A percentile compares a stretch with the other conserved stretches of the same genome.
phyloP scores from a whole-genome alignment of 495 filamentous ascomycete genomes.

The Lichina pygmaea region DNA sequence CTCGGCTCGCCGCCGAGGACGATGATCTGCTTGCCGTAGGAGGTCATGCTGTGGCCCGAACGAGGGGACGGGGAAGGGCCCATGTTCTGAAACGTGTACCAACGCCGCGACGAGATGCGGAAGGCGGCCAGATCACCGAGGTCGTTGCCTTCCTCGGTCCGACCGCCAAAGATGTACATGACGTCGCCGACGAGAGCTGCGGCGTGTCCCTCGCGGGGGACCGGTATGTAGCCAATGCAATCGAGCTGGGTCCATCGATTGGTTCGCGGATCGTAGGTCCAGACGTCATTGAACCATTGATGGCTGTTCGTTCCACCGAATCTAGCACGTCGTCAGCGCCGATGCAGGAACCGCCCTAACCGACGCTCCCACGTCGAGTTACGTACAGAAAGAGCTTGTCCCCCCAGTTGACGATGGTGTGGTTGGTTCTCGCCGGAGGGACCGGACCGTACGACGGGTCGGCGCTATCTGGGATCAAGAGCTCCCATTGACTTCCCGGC shows the following conservation, averaged over 20 bases:
- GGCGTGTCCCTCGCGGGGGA: conserved; percentile 80
- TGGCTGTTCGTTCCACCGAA: conserved; percentile 92
- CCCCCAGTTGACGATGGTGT: conserved; percentile 72
- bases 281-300: conserved; percentile 96
- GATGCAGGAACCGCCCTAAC: no score
- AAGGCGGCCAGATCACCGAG: conserved; percentile 90
- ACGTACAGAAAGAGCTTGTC: conserved; percentile 85
- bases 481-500: conserved; percentile 75
- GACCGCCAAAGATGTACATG: conserved; percentile 99
- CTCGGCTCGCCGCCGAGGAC: conserved; percentile 88
- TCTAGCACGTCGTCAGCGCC: conserved; percentile 16
- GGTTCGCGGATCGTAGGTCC: conserved; percentile 66
- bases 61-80: conserved; percentile 79
- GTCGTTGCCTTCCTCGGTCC: conserved; percentile 74
- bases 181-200: conserved; percentile 81
- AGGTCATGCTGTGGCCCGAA: conserved; percentile 94
- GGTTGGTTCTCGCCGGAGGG: conserved; percentile 87
- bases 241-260: conserved; percentile 72
- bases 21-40: conserved; percentile 72
- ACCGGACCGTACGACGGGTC: conserved; percentile 38
- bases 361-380: neutral
- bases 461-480: conserved; percentile 52
- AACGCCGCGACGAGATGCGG: conserved; percentile 66
- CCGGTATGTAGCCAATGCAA: conserved; percentile 92
- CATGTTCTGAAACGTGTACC: conserved; percentile 99